phyloP scores from a whole-genome alignment of 2,329 filamentous ascomycete species.

The Leptodontidium sp. region DNA sequence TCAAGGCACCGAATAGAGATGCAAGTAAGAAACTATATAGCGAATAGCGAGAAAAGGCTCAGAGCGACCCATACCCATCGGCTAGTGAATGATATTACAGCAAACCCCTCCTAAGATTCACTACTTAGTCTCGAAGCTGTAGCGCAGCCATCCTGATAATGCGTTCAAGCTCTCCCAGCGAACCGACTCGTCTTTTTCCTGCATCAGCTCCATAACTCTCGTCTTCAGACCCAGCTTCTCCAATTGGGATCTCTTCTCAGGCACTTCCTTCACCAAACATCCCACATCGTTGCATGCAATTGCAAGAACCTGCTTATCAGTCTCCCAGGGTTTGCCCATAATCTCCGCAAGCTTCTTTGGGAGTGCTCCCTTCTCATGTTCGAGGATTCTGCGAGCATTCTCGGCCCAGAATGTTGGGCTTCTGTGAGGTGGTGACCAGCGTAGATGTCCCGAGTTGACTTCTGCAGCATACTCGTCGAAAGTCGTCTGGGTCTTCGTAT shows the following conservation, averaged over 20 bases:
- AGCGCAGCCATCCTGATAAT: constrained; percentile 78
- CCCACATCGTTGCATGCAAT: constrained; percentile 79
- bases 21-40: constrained; percentile 24
- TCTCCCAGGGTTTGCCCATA: constrained; percentile 71
- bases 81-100: constrained; percentile 38
- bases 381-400: constrained; percentile 73
- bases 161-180: constrained; percentile 78
- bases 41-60: constrained; percentile 20
- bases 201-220: constrained; percentile 77
- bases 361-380: constrained; percentile 70
- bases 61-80: constrained; percentile 22
- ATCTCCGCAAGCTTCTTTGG: constrained; percentile 74
- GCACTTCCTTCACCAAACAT: constrained; percentile 73
- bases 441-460: constrained; percentile 72
- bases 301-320: constrained; percentile 76
- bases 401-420: constrained; percentile 77
- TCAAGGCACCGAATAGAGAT: constrained; percentile 29
- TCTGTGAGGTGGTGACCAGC: constrained; percentile 79
- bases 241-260: constrained; percentile 70
- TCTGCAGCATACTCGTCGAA: constrained; percentile 66
- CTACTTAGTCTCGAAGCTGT: constrained; percentile 64
- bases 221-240: constrained; percentile 74
- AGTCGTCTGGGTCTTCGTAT: constrained; percentile 68
- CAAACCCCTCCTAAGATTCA: constrained; percentile 22
- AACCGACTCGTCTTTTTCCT: constrained; percentile 73